Base-by-base conservation (phyloP, 805 yeast species). In the Ogataea minuta region DNA sequence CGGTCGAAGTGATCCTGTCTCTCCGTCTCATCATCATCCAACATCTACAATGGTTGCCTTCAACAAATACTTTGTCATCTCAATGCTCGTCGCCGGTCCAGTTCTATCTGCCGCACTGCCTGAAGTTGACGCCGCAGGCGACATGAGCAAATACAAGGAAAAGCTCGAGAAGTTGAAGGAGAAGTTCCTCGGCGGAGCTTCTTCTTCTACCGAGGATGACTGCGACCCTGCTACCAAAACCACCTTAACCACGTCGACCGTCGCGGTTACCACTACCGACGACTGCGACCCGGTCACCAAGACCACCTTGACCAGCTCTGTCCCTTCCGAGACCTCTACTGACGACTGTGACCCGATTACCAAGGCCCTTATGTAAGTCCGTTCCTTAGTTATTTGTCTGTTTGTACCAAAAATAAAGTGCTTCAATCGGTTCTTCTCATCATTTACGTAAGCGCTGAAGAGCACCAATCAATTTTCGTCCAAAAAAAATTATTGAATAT, bases 71-170 rank as follows among this genome's bases (percentile, higher is more conserved):
- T 9, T 43, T n/a, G 27, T 33, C 17, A 35, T 31, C 20, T 39
- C 36, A 9, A 17, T 37, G 30, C 41, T 32, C 24, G 31, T 37
- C 28, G 45, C 39, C 17, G 32, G 36, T 26, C 50, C 50, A 20
- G 46, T 43, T 16, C 19, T 45, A 9, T 31, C 44, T 13, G 34
- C 24, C 23, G 46, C 50, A 11, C 23, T 43, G 16, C 47, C 43
- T 12, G 35, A 28, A 11, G 46, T 46, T 30, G 29, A 42, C 23
- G 50, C 50, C 14, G 39, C 34, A 16, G 49, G 42, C 15, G 49
- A 40, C 24, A 23, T 43, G 20, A 20, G 25, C 35, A 43, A 43
- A 25, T 30, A 25, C 36, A 43, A 34, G 34, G 44, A 40, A 2
- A 40, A 40, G 36, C 21, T 39, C 16, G 43, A 19, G 11, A 34